Base-by-base conservation (phyloP, 306 rosid species). In the Prunus davidiana region DNA sequence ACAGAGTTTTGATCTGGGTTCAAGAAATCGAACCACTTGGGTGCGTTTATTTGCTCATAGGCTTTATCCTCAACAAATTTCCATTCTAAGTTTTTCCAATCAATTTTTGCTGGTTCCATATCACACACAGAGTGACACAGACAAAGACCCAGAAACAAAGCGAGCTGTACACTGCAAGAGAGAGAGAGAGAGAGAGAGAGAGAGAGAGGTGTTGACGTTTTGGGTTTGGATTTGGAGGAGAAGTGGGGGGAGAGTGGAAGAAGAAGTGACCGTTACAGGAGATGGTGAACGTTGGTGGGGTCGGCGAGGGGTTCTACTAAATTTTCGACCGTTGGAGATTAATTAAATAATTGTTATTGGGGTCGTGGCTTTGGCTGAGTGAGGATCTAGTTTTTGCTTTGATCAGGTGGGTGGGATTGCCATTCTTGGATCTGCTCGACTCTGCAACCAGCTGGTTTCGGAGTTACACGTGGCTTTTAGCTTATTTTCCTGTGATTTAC, bases 91-190 rank as follows among this genome's bases (percentile, higher is more conserved):
- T 81, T 82, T 80, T 92, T 91, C 99, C 99, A 96, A 67, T 96
- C 98, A 49, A 96, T 89, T 75, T 91, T 96, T 50, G 97, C 97
- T 16, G 99, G 97, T 80, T 96, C 99, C 99, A 96, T 95, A 22
- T 73, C 58, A 45, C 20, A 30, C 30, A 43, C 18, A 65, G 25
- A 69, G 34, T 27, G 62, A 55, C 43, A n/a, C 65, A 41, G 32
- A 25, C 72, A 60, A 47, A 38, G n/a, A 38, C 54, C 51, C 55
- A 72, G 46, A 66, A 51, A 41, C 60, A 45, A 72, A 46, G 45
- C 20, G 28, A 16, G 47, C 54, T 63, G 69, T 32, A 9, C 16
- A 25, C 4, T 50, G 67, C 1, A 0, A 18, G 32, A 55, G 4
- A 50, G 5, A 61, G 50, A 64, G 45, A 46, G 27, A 64, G 43